phyloP scores from a whole-genome alignment of 495 filamentous ascomycete genomes.

The Lasiosphaeria miniovina region DNA sequence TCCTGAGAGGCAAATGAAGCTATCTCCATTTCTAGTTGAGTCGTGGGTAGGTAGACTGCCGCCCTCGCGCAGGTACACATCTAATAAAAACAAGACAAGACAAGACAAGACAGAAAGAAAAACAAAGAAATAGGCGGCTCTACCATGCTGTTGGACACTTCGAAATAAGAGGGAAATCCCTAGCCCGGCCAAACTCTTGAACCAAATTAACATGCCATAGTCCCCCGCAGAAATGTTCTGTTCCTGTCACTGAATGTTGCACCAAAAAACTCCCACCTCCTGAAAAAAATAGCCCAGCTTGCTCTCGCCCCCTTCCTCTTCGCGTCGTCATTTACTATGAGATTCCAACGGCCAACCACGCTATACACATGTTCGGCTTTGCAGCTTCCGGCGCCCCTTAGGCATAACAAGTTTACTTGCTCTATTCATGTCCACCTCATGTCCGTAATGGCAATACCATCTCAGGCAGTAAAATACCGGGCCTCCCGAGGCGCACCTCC shows the following conservation, averaged over 20 bases:
- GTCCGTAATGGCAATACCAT: background rate
- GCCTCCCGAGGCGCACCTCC: background rate
- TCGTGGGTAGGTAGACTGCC: too few species aligned
- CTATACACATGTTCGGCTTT: too few species aligned
- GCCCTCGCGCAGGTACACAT: too few species aligned
- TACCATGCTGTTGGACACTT: background rate
- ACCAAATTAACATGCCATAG: background rate
- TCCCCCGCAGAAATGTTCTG: background rate
- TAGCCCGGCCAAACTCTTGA: background rate
- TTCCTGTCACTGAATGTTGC: background rate
- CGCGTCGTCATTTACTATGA: background rate
- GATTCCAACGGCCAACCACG: background rate
- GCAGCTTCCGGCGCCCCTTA: too few species aligned
- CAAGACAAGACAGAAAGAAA: too few species aligned
- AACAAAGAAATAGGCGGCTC: too few species aligned
- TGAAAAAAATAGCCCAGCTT: background rate
- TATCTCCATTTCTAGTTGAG: too few species aligned
- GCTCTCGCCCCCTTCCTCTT: background rate
- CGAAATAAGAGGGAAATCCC: background rate
- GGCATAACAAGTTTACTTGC: too few species aligned
- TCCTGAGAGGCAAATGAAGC: too few species aligned
- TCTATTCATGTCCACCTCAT: background rate
- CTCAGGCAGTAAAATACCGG: slow-evolving; percentile 6
- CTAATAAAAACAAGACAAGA: too few species aligned
- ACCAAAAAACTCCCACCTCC: background rate